phyloP scores from a whole-genome alignment of 2,329 filamentous ascomycete genomes.

The Aspergillus jensenii region DNA sequence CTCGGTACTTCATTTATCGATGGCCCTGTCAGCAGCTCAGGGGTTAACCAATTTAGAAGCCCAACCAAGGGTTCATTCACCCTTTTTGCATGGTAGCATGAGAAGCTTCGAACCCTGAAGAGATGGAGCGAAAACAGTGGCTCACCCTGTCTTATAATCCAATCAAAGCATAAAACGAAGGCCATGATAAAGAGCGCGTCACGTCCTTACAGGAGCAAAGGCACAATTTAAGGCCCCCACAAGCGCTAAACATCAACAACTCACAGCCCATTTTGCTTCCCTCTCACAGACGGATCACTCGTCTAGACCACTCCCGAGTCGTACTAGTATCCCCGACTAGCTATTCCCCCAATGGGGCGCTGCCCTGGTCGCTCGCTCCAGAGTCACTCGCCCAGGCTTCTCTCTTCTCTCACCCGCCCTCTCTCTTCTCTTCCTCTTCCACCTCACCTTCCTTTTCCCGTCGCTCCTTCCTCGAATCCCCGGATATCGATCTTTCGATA shows the following conservation, averaged over 20 bases:
- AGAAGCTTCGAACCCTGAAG: not conserved
- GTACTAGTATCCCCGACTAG: not conserved
- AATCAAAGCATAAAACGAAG: not conserved
- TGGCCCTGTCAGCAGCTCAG: not conserved
- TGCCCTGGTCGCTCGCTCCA: conserved; percentile 17
- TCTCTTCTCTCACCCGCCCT: not conserved
- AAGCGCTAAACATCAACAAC: not conserved
- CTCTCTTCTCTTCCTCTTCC: conserved; percentile 3
- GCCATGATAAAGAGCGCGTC: not conserved
- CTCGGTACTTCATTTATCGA: no score
- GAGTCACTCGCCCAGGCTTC: conserved; percentile 14
- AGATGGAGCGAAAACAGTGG: not conserved
- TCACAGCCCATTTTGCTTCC: not conserved
- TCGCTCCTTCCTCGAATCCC: conserved; percentile 14
- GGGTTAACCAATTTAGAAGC: conserved; percentile 4
- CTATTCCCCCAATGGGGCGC: conserved; percentile 8
- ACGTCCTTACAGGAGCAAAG: not conserved
- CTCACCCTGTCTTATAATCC: not conserved
- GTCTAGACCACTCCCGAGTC: conserved; percentile 7
- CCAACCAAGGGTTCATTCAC: not conserved
- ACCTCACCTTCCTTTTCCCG: not conserved
- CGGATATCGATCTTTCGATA: conserved; percentile 12
- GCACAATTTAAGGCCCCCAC: not conserved
- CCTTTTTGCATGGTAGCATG: not conserved
- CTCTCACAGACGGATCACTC: not conserved